Evolutionary conservation across 352 stramenopile genomes (phyloP).

Genomic region (Phytophthora tentaculata): DNA sequence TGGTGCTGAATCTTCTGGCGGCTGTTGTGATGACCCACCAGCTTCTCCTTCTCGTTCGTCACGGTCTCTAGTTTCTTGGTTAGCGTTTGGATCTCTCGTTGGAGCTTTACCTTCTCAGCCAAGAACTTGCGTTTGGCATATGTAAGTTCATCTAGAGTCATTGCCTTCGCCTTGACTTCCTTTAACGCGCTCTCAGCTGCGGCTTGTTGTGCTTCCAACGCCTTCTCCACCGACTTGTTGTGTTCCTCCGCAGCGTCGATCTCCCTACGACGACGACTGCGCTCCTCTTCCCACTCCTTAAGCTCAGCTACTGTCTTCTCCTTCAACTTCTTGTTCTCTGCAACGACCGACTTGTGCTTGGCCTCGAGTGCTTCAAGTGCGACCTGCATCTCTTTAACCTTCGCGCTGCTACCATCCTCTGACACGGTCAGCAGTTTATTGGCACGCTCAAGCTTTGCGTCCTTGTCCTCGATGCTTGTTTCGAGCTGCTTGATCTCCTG

Average conservation of each 20-base stretch:
- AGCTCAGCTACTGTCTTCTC: conserved; percentile 27
- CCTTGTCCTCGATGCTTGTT: conserved; percentile 30
- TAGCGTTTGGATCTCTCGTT: conserved; percentile 42
- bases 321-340: conserved; percentile 34
- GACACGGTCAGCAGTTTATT: conserved; percentile 22
- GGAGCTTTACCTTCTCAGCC: conserved; percentile 63
- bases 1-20: conserved; percentile 88
- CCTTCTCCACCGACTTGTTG: conserved; percentile 27
- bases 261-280: conserved; percentile 29
- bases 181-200: conserved; percentile 34
- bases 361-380: conserved; percentile 25
- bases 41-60: conserved; percentile 73
- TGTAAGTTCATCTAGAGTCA: conserved; percentile 30
- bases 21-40: conserved; percentile 81
- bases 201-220: conserved; percentile 35
- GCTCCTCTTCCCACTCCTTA: conserved; percentile 34
- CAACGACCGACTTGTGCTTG: conserved; percentile 34
- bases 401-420: conserved; percentile 16
- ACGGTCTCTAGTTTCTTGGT: conserved; percentile 51
- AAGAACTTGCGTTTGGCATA: conserved; percentile 51
- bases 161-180: conserved; percentile 36
- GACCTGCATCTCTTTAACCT: conserved; percentile 34
- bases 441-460: conserved; percentile 26
- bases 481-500: conserved; percentile 39
- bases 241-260: conserved; percentile 29